Base-by-base conservation (phyloP, 768 basidiomycete genomes). In the Amanita rubescens region DNA sequence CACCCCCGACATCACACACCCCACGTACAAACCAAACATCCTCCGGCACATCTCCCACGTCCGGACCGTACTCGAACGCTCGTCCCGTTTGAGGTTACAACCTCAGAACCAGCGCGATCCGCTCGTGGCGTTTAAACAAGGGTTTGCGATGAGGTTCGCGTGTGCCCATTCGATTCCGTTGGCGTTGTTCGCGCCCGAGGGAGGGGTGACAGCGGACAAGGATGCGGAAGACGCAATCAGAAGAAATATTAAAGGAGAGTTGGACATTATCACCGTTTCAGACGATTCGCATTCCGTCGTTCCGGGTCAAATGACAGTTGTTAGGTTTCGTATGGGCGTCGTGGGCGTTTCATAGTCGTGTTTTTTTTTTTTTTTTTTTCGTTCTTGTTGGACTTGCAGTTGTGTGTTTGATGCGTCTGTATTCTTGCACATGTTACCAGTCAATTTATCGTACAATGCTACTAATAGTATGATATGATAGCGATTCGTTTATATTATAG, bases 271-370 rank as follows among this genome's bases (percentile, higher is more conserved):
- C 10, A 66, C 79, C 25, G 61, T 81, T 12, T 73, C 77, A 7
- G 82, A 85, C 57, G 69, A 71, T 17, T 74, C 80, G 5, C 82
- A 85, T 61, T 59, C n/a, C n/a, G n/a, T n/a, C n/a, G n/a, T n/a
- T n/a, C n/a, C n/a, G n/a, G n/a, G n/a, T n/a, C n/a, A n/a, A n/a
- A n/a, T n/a, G n/a, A n/a, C n/a, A n/a, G n/a, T n/a, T n/a, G n/a
- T n/a, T n/a, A n/a, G n/a, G n/a, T n/a, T n/a, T n/a, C n/a, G n/a
- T n/a, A n/a, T n/a, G n/a, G n/a, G n/a, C n/a, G n/a, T n/a, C n/a
- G n/a, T n/a, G n/a, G n/a, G n/a, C n/a, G n/a, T n/a, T n/a, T n/a
- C n/a, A n/a, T n/a, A n/a, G n/a, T n/a, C n/a, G n/a, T n/a, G n/a
- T n/a, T n/a, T n/a, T n/a, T n/a, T n/a, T n/a, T n/a, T n/a, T n/a